phyloP scores from a whole-genome alignment of 2,329 filamentous ascomycete species.

The Didymellaceae sp. region DNA sequence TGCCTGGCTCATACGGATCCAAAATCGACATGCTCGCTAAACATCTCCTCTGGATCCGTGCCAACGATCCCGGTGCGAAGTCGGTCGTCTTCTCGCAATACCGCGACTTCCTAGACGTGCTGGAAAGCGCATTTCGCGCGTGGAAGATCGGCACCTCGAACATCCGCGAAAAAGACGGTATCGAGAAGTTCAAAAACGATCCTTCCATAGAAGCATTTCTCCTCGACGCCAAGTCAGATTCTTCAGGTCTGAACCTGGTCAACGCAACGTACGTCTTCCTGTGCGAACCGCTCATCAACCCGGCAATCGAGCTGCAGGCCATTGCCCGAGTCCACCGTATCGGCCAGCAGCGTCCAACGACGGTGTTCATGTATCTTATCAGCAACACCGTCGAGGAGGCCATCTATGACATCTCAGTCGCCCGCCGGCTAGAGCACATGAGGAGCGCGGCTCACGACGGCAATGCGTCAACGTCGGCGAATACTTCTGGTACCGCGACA shows the following conservation, averaged over 20 bases:
- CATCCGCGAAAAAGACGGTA: conserved; percentile 72
- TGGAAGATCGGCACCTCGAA: conserved; percentile 77
- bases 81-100: conserved; percentile 96
- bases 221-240: conserved; percentile 86
- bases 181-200: conserved; percentile 78
- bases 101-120: conserved; percentile 76
- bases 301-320: conserved; percentile 90
- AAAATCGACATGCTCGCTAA: conserved; percentile 79
- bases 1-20: conserved; percentile 78
- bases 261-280: conserved; percentile 94
- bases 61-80: conserved; percentile 85
- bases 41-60: conserved; percentile 84
- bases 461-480: neutral
- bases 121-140: conserved; percentile 71
- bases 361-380: conserved; percentile 95
- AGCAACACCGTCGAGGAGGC: conserved; percentile 89
- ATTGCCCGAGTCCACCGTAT: conserved; percentile 96
- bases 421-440: conserved; percentile 79
- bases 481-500: conserved; percentile 33
- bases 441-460: conserved; percentile 41
- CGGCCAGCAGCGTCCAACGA: conserved; percentile 85
- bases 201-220: conserved; percentile 80
- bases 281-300: conserved; percentile 92
- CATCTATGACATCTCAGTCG: conserved; percentile 86
- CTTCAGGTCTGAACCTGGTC: conserved; percentile 87